Conservation (phyloP, 169 alveolate species). For the Cryptosporidium tyzzeri region DNA sequence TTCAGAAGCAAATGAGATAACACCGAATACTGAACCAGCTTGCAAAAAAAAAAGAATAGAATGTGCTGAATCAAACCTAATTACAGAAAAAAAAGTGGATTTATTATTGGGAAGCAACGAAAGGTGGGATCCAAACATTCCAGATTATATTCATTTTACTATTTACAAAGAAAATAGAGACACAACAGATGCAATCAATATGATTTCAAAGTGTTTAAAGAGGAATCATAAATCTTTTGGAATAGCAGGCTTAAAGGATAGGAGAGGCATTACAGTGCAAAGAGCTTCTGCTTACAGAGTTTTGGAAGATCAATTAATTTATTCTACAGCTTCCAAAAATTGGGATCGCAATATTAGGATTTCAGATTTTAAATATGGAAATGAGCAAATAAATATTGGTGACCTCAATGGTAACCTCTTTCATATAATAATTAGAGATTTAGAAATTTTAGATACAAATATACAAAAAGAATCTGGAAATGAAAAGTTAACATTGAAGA, state of each 20-base stretch:
- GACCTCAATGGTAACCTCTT: conserved; percentile 91
- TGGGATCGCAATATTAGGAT: conserved; percentile 86
- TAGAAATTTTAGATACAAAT: conserved; percentile 73
- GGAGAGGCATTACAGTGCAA: conserved; percentile 94
- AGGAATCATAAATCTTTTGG: conserved; percentile 86
- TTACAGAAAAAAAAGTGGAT: neutral
- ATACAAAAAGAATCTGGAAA: conserved; percentile 56
- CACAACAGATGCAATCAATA: conserved; percentile 90
- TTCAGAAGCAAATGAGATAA: neutral
- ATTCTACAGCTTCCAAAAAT: conserved; percentile 78
- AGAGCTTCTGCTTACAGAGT: conserved; percentile 72
- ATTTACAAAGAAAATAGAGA: conserved; percentile 90
- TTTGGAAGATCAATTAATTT: conserved; percentile 82
- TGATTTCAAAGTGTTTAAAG: conserved; percentile 87
- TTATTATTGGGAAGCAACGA: conserved; percentile 13
- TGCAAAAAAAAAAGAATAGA: neutral
- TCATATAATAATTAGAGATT: conserved; percentile 88
- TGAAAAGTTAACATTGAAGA: conserved; percentile 75
- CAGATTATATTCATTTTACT: conserved; percentile 83
- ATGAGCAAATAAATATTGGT: conserved; percentile 88
- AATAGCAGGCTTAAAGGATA: conserved; percentile 93
- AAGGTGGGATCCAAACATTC: conserved; percentile 64
- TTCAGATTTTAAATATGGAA: conserved; percentile 86
- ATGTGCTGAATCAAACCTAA: neutral
- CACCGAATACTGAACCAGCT: neutral